Evolutionary conservation across 768 basidiomycete species (phyloP).

Genomic region (Cystobasidium tubakii): DNA sequence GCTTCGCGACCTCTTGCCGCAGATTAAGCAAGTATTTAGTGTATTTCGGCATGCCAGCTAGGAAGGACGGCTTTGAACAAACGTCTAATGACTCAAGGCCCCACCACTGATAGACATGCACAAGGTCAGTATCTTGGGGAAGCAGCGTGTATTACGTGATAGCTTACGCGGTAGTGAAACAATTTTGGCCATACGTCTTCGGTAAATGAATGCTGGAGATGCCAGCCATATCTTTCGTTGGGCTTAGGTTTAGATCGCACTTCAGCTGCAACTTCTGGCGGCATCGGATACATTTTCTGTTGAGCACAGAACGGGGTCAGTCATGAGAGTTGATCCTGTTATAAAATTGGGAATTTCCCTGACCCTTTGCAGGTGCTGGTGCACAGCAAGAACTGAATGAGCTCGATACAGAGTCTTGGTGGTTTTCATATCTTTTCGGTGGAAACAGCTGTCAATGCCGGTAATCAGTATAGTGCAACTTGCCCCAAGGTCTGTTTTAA

Average conservation of each 20-base stretch:
- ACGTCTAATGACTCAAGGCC: background rate
- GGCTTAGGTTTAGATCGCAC: background rate
- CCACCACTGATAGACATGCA: background rate
- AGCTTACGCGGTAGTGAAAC: constrained; percentile 21
- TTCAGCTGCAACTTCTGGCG: background rate
- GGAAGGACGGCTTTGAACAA: background rate
- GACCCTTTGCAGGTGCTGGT: constrained; percentile 10
- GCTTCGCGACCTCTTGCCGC: background rate
- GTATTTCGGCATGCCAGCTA: background rate
- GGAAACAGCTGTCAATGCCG: background rate
- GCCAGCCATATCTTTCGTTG: constrained; percentile 19
- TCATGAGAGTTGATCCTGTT: too few species aligned
- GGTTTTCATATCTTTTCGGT: constrained; percentile 8
- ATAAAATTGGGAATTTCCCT: too few species aligned
- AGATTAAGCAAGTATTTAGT: background rate
- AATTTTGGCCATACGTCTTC: constrained; percentile 24
- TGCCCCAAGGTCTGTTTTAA: background rate
- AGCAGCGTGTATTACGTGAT: background rate
- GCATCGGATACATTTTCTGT: constrained; percentile 28
- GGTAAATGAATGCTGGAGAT: constrained; percentile 5
- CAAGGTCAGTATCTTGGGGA: background rate
- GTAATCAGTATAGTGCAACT: background rate
- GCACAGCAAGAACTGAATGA: background rate
- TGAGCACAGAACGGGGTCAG: background rate
- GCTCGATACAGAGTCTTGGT: constrained; percentile 16